Percentiles rank a stretch among this genome's conserved stretches.
Conservation (phyloP, 2,329 filamentous ascomycete genomes). For the Calycina herbarum region DNA sequence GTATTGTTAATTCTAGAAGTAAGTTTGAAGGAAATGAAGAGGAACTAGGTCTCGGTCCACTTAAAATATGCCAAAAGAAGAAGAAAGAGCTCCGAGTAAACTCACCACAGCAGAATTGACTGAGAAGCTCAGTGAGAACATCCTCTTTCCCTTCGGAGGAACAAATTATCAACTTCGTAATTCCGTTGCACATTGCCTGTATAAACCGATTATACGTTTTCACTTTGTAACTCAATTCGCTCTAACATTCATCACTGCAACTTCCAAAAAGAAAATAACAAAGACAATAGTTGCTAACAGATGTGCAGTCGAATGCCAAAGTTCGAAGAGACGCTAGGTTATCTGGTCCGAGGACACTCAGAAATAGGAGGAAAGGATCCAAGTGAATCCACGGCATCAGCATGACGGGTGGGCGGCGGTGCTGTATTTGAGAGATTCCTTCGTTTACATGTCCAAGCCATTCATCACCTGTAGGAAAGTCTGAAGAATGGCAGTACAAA, state of each 20-base stretch:
- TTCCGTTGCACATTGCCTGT: neutral
- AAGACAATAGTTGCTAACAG: neutral
- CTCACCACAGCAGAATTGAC: too few species aligned
- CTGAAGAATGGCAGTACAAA: neutral
- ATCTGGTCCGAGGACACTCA: neutral
- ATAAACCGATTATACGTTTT: neutral
- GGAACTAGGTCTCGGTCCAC: neutral
- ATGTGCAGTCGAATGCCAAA: neutral
- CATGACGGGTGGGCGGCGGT: neutral
- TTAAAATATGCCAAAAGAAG: too few species aligned
- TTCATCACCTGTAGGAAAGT: neutral
- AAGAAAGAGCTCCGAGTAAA: too few species aligned
- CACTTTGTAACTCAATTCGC: neutral
- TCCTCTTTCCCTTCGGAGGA: neutral
- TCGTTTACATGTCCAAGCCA: neutral
- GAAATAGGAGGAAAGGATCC: neutral
- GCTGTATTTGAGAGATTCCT: neutral
- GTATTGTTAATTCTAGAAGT: too few species aligned
- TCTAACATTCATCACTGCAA: neutral
- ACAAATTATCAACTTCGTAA: neutral
- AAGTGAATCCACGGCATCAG: neutral
- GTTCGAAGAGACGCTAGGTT: neutral
- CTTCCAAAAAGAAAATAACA: neutral
- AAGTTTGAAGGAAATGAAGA: too few species aligned
- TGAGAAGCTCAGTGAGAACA: too few species aligned